phyloP scores from a whole-genome alignment of 1,139 yeast species.

The Meyerozyma guilliermondii region DNA sequence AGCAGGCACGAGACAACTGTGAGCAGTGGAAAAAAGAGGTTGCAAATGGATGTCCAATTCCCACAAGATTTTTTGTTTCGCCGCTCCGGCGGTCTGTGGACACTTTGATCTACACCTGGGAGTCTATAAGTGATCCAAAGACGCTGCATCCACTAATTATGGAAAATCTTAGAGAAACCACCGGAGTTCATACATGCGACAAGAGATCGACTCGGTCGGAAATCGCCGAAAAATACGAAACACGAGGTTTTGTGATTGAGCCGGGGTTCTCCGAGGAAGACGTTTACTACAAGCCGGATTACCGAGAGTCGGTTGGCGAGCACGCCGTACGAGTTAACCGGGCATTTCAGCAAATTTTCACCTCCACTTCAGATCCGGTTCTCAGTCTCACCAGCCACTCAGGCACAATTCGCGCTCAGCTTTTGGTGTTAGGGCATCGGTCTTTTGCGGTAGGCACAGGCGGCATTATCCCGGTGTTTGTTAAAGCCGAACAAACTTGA shows the following conservation, averaged over 20 bases:
- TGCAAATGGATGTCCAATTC: conserved; percentile 13
- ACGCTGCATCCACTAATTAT: conserved; percentile 27
- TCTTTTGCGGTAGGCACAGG: conserved; percentile 42
- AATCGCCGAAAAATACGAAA: conserved; percentile 27
- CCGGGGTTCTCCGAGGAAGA: conserved; percentile 38
- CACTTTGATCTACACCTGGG: conserved; percentile 26
- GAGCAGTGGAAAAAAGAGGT: conserved; percentile 14
- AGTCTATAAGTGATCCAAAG: conserved; percentile 23
- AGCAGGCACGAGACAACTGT: conserved; percentile 30
- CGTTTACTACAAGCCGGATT: conserved; percentile 31
- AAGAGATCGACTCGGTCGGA: conserved; percentile 31
- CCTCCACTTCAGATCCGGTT: conserved; percentile 16
- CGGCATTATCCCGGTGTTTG: conserved; percentile 41
- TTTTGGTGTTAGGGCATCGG: conserved; percentile 37
- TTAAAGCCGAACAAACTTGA: conserved; percentile 18
- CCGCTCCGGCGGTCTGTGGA: conserved; percentile 37
- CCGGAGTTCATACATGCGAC: conserved; percentile 43
- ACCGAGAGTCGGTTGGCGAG: conserved; percentile 36
- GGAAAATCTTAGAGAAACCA: conserved; percentile 40
- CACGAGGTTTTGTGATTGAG: conserved; percentile 30
- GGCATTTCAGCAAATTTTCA: conserved; percentile 32
- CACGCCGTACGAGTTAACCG: conserved; percentile 35
- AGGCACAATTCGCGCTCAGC: conserved; percentile 37
- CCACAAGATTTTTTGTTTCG: conserved; percentile 29
- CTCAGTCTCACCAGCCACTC: conserved; percentile 34